Evolutionary conservation across 2,329 filamentous ascomycete genomes (phyloP), one percentile per base, ranked within the genome.

Genomic region (Colletotrichum godetiae): DNA sequence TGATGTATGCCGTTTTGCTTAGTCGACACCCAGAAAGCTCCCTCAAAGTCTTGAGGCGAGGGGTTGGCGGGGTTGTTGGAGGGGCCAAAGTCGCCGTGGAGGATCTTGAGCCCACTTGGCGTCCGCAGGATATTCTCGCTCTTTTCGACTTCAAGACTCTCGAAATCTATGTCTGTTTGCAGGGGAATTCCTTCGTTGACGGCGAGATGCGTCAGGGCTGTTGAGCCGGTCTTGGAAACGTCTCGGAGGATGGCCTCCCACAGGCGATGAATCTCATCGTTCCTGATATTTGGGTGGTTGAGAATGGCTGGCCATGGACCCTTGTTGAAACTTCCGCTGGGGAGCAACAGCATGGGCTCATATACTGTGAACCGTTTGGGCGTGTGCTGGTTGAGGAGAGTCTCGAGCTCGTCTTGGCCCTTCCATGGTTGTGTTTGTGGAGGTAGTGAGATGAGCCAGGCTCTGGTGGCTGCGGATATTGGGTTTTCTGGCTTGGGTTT

Each of bases 1-100:
- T 98, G 96, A 46, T 86, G 83, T 71, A 98, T 93, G 2, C 92
- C 93, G 78, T 95, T 94, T 80, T 98, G 95, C 65, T 88, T 90
- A 5, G 93, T 92, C 13, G 88, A 89, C 0, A 93, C 93, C 96
- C 96, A 98, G 75, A 97, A 90, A 0, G 95, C 92, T 1, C 80
- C 71, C 0, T 85, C 80, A 72, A 97, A 93, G 78, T 96, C 92
- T 1, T 78, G 64, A 1, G 78, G 67, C 0, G 80, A 80, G 1
- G 86, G 83, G 11, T 79, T 74, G 10, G 67, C 56, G 2, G 68
- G 27, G 62, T 77, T 56, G 1, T 72, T n/a, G 0, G 81, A 60
- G 0, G 90, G 87, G 0, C 94, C 94, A 80, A 97, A 98, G 79
- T 92, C 86, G 27, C 95, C 95, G 79, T 92, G 85, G 0, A 98